Percentiles rank a stretch among this genome's conserved stretches.
phyloP scores from a whole-genome alignment of 164 flowering plant species.

The Piper longum region DNA sequence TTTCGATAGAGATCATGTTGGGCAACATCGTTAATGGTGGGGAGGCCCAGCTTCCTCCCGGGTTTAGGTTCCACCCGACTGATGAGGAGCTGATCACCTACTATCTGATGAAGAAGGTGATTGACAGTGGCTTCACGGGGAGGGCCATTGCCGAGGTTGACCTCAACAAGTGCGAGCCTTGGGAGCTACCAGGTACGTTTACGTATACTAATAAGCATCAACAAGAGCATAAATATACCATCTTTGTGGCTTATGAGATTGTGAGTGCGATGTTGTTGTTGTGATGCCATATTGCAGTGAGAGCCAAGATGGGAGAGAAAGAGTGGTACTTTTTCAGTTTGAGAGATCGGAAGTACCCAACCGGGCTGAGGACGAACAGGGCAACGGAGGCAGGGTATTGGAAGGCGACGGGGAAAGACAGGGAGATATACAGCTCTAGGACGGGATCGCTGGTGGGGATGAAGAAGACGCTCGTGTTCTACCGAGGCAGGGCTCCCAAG shows the following conservation, averaged over 20 bases:
- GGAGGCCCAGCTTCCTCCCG: conserved; percentile 61
- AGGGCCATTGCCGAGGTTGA: conserved; percentile 93
- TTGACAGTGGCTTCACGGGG: conserved; percentile 51
- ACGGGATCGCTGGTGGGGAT: conserved; percentile 68
- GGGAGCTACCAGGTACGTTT: conserved; percentile 80
- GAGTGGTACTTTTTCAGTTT: conserved; percentile 94
- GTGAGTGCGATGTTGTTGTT: neutral
- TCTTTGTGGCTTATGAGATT: neutral
- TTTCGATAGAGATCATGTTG: neutral
- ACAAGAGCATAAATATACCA: neutral
- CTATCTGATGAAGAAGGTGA: conserved; percentile 78
- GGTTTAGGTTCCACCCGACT: conserved; percentile 89
- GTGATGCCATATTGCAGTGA: conserved; percentile 25
- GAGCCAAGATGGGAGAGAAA: conserved; percentile 91
- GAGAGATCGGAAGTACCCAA: conserved; percentile 80
- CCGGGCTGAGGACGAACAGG: conserved; percentile 81
- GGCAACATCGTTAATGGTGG: conserved; percentile 16
- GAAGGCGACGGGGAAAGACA: conserved; percentile 96
- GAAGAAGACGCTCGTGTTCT: conserved; percentile 97
- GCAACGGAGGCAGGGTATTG: conserved; percentile 97
- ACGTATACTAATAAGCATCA: neutral
- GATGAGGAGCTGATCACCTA: conserved; percentile 88
- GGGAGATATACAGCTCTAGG: conserved; percentile 84
- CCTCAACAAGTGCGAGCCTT: conserved; percentile 95
- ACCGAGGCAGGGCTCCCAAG: conserved; percentile 89